Evolutionary conservation across 1,139 yeast species (phyloP), one percentile per base, ranked within the genome.

Genomic region (Yamadazyma aaseri): DNA sequence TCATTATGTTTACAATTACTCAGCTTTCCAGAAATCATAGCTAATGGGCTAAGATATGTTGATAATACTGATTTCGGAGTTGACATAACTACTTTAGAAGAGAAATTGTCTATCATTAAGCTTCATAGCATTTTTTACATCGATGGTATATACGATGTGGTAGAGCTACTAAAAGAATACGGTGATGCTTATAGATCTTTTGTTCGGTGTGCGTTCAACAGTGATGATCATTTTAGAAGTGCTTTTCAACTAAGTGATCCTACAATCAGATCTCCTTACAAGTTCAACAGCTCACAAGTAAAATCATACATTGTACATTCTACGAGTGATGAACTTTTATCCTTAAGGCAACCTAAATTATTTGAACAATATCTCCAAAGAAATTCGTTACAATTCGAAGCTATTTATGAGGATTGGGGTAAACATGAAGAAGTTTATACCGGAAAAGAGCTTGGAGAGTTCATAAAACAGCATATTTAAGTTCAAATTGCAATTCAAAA

Each of bases 1-100:
- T 79, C 86, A 3, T 53, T 87, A 30, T 66, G 76, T 2, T 60
- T 83, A 20, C 94, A 86, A 51, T 48, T 79, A 5, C 44, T 79
- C 15, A 62, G 64, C 36, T 53, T 45, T 35, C 36, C 38, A 13
- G 40, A 45, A 16, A 45, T 60, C 4, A 33, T 58, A 4, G 32
- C 32, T 8, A 18, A 10, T 3, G 63, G 60, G 1, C 21, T 39
- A 3, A 26, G 40, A 18, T 14, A 18, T 13, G 20, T 26, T 2
- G n/a, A n/a, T n/a, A n/a, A 16, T 6, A 29, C 26, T 3, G 4
- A 26, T 6, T 17, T 22, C 10, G 26, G 28, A 1, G 26, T 14
- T 6, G 31, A 25, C 17, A 11, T 23, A 11, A 15, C n/a, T 3
- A 17, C 25, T 3, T 26, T 29, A n/a, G 20, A 23, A 12, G 36